Base-by-base conservation (phyloP, 2,329 filamentous ascomycete genomes). In the Penicillium sp. region DNA sequence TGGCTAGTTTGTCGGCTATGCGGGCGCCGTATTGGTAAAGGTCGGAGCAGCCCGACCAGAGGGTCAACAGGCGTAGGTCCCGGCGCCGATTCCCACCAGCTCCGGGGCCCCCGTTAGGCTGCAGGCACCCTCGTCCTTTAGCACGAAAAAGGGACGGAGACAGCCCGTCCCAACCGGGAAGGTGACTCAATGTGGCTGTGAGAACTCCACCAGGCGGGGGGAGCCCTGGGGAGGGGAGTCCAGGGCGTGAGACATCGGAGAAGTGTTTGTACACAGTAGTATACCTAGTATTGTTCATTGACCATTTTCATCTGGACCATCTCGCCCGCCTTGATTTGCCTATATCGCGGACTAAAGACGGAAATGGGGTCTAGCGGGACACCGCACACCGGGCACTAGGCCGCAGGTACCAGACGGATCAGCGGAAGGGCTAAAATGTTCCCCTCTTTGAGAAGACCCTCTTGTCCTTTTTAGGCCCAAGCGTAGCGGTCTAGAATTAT, bases 21-120 rank as follows among this genome's bases (percentile, higher is more conserved):
- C 75, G 74, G 45, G 70, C 74, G 28, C 72, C 74, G 18, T 77
- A 77, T 59, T 78, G 76, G 75, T 77, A 62, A 49, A 49, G 45
- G 29, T 16, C 7, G 28, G 10, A 42, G 39, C 16, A 39, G 28
- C 24, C 16, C 21, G 9, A 41, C 10, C 29, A 12, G 15, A 28
- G 13, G 34, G 34, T 2, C 26, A 21, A 21, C 24, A 34, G 16
- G 24, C 18, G 23, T 18, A 10, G 16, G 13, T 33, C 31, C 29
- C 8, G 47, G 24, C 28, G n/a, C 31, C 29, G 31, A 33, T 36
- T 36, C n/a, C 36, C n/a, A 49, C 33, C 16, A 13, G 5, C 31
- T 38, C 31, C 23, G 29, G 15, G 31, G 26, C 26, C 21, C 16
- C 24, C 38, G 18, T 51, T 42, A 31, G 45, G 43, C 50, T 51